phyloP scores from a whole-genome alignment of 805 yeast genomes.

The Myxozyma nipponensis region DNA sequence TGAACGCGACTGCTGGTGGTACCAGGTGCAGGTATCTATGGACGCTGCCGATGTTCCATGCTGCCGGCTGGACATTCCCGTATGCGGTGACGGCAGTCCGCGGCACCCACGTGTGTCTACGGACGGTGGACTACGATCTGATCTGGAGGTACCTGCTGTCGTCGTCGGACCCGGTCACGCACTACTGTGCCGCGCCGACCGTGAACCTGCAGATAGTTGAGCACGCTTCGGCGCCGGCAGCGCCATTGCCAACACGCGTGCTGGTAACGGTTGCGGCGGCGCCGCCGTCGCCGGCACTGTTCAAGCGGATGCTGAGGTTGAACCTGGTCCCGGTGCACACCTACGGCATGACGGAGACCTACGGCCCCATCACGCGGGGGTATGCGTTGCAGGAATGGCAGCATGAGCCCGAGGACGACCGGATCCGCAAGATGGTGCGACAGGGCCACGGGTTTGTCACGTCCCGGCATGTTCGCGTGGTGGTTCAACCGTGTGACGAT shows the following conservation, averaged over 20 bases:
- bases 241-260: conserved; percentile 23
- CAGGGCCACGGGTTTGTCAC: conserved; percentile 38
- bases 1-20: conserved; percentile 31
- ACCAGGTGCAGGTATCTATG: conserved; percentile 37
- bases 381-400: conserved; percentile 37
- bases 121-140: conserved; percentile 36
- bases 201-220: conserved; percentile 37
- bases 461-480: conserved; percentile 33
- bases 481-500: conserved; percentile 19
- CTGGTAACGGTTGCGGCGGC: conserved; percentile 39
- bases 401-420: conserved; percentile 30
- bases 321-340: conserved; percentile 38
- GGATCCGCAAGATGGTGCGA: conserved; percentile 33
- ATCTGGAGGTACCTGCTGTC: conserved; percentile 35
- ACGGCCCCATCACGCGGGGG: conserved; percentile 37
- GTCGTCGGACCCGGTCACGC: conserved; percentile 33
- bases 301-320: conserved; percentile 35
- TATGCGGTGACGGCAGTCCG: conserved; percentile 40
- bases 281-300: conserved; percentile 38
- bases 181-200: conserved; percentile 40
- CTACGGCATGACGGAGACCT: conserved; percentile 40
- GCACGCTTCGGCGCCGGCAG: conserved; percentile 32
- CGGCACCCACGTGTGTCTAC: conserved; percentile 37
- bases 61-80: conserved; percentile 40
- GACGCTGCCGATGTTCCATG: conserved; percentile 41